Evolutionary conservation across 176 grass and related monocot species (phyloP), one percentile per base, ranked within the genome.

Genomic region (Stipa capillata): DNA sequence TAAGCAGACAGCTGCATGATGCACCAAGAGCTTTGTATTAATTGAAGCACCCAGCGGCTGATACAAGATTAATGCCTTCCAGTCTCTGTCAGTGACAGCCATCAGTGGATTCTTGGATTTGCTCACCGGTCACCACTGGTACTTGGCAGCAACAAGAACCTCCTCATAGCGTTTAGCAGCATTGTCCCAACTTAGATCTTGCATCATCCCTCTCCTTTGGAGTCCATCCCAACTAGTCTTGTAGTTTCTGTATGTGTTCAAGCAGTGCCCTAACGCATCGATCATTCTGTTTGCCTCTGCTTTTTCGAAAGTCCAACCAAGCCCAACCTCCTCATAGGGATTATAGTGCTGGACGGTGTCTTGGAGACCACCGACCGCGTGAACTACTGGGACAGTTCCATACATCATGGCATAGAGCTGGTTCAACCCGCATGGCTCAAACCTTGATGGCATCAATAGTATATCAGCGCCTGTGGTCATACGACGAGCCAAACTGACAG

Each of bases 371-470:
- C 96, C 92, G n/a, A 99, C 96, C 0, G 90, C 89, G 82, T 99
- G 96, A 61, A 99, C 96, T 11, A 98, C 96, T 0, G 96, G 96
- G 42, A 98, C 52, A 31, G 96, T 98, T 24, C 96, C 96, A 14
- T 95, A 98, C 92, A 98, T 98, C 92, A 99, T 91, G 56, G 90
- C 96, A 81, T 95, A 91, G 31, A 95, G 86, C 84, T 93, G 96
- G 76, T 95, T 99, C 80, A 95, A 40, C 16, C 96, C 96, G 16
- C 96, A 99, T 39, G 92, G 92, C 73, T 99, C 96, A 43, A 93
- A 99, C 42, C 92, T 90, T 49, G 96, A 98, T 4, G 96, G 96
- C 96, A 98, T 98, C 78, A 98, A 63, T 10, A 98, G 66, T 64
- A 98, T 50, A 73, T 98, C 92, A 62, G 96, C 90, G 0, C 92